Evolutionary conservation across 1,284 basidiomycete genomes (phyloP), one percentile per base, ranked within the genome.

Genomic region (Exobasidium cylindrosporum): DNA sequence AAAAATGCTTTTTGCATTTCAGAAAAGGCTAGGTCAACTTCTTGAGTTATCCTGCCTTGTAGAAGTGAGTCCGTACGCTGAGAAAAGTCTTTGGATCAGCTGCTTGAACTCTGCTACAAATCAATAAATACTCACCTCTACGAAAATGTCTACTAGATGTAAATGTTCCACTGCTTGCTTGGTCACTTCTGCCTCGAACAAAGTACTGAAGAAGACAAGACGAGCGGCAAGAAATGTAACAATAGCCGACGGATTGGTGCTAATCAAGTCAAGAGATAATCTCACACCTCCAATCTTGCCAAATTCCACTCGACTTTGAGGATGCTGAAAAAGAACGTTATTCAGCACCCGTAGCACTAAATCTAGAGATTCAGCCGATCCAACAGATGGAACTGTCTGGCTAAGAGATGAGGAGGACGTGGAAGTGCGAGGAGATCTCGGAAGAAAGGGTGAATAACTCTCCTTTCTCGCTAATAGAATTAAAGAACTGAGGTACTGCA

Each of bases 1-100:
- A 76, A 76, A 40, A 70, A 62, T 0, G 67, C 67, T 52, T 76
- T 76, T 59, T 74, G 68, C 29, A 73, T 43, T 50, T 76, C 74
- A 0, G 69, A 64, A 0, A 72, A 57, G 2, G 74, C 74, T 11
- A 55, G 59, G 11, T 66, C 56, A n/a, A 49, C 43, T 32, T 55
- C 47, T 50, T 13, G 14, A 14, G 47, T 3, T 28, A 24, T 21
- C 5, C 13, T 21, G n/a, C 26, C 21, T 24, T 50, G 21, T 4
- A 50, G 21, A 23, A 50, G 47, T 5, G 47, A 13, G n/a, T 21
- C n/a, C 4, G 26, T 21, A 14, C 47, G 47, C n/a, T 24, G n/a
- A 13, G 47, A 17, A 45, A 45, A 45, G n/a, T n/a, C n/a, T n/a
- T n/a, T n/a, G n/a, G n/a, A 40, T 40, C 17, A 10, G 35, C 35